phyloP scores from a whole-genome alignment of 1,284 basidiomycete genomes.

The Pseudozyma sp. region DNA sequence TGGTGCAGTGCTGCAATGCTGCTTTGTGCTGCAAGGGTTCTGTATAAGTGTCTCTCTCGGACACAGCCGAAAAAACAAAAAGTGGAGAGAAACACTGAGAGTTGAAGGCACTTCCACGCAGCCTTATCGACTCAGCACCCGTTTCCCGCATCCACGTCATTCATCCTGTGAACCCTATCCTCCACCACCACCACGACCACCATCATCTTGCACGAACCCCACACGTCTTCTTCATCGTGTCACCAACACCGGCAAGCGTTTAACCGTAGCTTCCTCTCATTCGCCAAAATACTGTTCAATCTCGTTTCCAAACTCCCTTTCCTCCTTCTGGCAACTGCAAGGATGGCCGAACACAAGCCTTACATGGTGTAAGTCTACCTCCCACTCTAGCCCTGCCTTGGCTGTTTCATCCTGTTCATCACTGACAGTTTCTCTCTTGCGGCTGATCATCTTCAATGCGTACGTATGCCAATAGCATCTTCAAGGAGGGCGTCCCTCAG shows the following conservation, averaged over 20 bases:
- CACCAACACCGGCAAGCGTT: not conserved
- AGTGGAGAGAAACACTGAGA: slow-evolving; percentile 9
- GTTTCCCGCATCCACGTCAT: not conserved
- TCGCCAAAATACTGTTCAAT: slow-evolving; percentile 17
- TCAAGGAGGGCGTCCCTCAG: slow-evolving; percentile 50
- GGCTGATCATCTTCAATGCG: not conserved
- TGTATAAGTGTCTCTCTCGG: slow-evolving; percentile 12
- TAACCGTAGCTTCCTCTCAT: not conserved
- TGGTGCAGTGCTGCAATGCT: too few relatives aligned
- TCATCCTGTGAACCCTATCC: not conserved
- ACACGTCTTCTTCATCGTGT: not conserved
- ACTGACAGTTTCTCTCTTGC: not conserved
- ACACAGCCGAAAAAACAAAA: not conserved
- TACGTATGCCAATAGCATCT: slow-evolving; percentile 43
- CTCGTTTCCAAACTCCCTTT: slow-evolving; percentile 18
- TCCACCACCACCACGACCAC: slow-evolving; percentile 1
- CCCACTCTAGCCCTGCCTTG: not conserved
- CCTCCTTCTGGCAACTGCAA: slow-evolving; percentile 9
- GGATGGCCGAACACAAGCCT: slow-evolving; percentile 53
- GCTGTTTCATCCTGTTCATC: not conserved
- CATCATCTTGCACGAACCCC: not conserved
- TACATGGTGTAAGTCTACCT: slow-evolving; percentile 54
- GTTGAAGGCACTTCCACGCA: slow-evolving; percentile 16
- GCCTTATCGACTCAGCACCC: slow-evolving; percentile 9
- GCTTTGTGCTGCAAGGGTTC: slow-evolving; percentile 8